Percentiles rank a stretch among this genome's conserved stretches.
These are phyloP conservation scores for Aspergillus novofumigatus DNA, from an alignment of 2,329 filamentous ascomycete species.

Conservation along the genomic window DNA sequence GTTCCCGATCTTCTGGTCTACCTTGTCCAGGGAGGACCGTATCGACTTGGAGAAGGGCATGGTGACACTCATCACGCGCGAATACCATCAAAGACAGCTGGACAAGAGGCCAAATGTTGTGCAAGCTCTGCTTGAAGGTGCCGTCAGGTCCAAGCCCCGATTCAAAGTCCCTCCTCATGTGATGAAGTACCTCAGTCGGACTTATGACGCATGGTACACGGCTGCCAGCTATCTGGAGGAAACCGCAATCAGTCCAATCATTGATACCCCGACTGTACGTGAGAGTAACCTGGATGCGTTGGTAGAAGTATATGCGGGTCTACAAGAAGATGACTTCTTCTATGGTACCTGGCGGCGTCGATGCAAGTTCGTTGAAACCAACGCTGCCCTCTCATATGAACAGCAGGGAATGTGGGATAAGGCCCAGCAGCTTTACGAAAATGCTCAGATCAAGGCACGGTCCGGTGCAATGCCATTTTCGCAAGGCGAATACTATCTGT, in stretches of 20 bases:
- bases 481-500: slow-evolving; percentile 95
- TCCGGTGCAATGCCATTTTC: slow-evolving; percentile 96
- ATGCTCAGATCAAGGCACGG: slow-evolving; percentile 92
- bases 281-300: slow-evolving; percentile 96
- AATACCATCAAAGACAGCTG: slow-evolving; percentile 90
- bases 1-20: slow-evolving; percentile 93
- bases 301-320: slow-evolving; percentile 82
- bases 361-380: slow-evolving; percentile 95
- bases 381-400: slow-evolving; percentile 93
- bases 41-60: slow-evolving; percentile 86
- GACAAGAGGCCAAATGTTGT: slow-evolving; percentile 95
- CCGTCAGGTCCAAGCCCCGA: slow-evolving; percentile 75
- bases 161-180: slow-evolving; percentile 95
- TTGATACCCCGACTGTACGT: slow-evolving; percentile 76
- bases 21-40: slow-evolving; percentile 80
- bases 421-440: slow-evolving; percentile 93
- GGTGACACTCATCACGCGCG: slow-evolving; percentile 85
- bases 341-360: slow-evolving; percentile 95
- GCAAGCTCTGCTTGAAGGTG: slow-evolving; percentile 83
- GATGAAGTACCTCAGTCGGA: slow-evolving; percentile 89
- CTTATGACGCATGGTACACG: slow-evolving; percentile 97
- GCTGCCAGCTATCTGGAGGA: slow-evolving; percentile 87
- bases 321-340: slow-evolving; percentile 95
- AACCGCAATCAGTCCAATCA: slow-evolving; percentile 74
- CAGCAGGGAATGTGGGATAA: slow-evolving; percentile 99